Conservation (phyloP, 495 filamentous ascomycete genomes). For the Penicillium robsamsonii region DNA sequence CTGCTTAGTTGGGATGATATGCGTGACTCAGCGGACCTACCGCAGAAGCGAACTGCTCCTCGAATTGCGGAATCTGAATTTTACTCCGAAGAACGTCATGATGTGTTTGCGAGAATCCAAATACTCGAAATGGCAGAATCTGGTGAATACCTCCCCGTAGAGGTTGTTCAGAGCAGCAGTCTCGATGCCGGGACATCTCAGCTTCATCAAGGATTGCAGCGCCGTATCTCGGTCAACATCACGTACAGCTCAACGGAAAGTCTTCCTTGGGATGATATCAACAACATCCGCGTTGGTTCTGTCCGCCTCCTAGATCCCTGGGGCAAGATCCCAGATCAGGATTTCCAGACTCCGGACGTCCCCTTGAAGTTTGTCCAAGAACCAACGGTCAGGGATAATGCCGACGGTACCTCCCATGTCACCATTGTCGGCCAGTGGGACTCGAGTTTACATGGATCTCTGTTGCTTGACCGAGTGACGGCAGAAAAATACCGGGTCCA, state of each 20-base stretch:
- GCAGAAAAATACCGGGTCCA: slow-evolving; percentile 89
- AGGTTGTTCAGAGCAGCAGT: slow-evolving; percentile 80
- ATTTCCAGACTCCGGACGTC: slow-evolving; percentile 68
- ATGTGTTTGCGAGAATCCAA: slow-evolving; percentile 83
- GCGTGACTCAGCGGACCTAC: slow-evolving; percentile 60
- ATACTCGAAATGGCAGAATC: slow-evolving; percentile 87
- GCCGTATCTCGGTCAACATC: slow-evolving; percentile 79
- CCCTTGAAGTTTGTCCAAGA: slow-evolving; percentile 70
- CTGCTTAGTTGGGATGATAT: slow-evolving; percentile 99
- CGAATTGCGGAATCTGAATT: slow-evolving; percentile 89
- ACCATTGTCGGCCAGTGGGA: slow-evolving; percentile 92
- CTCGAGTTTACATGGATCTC: slow-evolving; percentile 85
- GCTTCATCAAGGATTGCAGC: slow-evolving; percentile 90
- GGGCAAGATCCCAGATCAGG: slow-evolving; percentile 78
- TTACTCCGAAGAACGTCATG: slow-evolving; percentile 88
- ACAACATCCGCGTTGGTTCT: slow-evolving; percentile 69
- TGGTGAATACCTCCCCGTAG: slow-evolving; percentile 87
- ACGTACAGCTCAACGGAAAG: slow-evolving; percentile 86
- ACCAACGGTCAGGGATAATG: slow-evolving; percentile 73
- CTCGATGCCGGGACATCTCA: slow-evolving; percentile 87
- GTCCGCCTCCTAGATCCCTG: slow-evolving; percentile 79
- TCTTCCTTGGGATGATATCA: slow-evolving; percentile 81
- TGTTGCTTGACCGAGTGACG: slow-evolving; percentile 84
- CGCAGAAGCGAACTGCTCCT: slow-evolving; percentile 63
- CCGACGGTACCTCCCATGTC: slow-evolving; percentile 87